Evolutionary conservation across 2,329 filamentous ascomycete species (phyloP), one percentile per base, ranked within the genome.

Genomic region (Penicillium sp.): DNA sequence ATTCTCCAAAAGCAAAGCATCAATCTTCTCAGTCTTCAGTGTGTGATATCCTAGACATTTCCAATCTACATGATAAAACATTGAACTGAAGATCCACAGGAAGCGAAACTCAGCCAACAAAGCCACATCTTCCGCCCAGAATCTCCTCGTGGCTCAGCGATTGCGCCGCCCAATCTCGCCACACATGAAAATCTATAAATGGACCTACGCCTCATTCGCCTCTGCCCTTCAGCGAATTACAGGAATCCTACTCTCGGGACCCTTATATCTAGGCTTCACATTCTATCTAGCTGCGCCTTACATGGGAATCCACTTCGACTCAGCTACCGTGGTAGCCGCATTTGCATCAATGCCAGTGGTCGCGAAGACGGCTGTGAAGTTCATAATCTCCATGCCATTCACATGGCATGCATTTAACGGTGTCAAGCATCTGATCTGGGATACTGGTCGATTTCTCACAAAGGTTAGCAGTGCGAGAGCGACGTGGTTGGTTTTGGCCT

Each of bases 171-270:
- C 92, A 70, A 82, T 94, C 64, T 84, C 90, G 28, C 91, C 91
- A 45, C 90, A 96, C 71, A 83, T 96, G 59, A 75, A 78, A 66
- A 91, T 93, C 82, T 96, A 96, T 85, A 83, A 85, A 76, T 83
- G 87, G 55, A 84, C 88, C 72, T 87, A 95, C 76, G 91, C 89
- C 63, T 95, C 86, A 84, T 86, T 89, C 72, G 80, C 81, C 61
- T 87, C 87, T 56, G 85, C 81, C 42, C 82, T 90, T 75, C 89
- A 90, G 76, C 90, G 91, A 62, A 85, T 94, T 77, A 93, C 91
- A 4, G 92, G 90, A 63, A 77, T 81, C 67, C 73, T 82, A 49
- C 81, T 94, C 61, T 86, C 85, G 48, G 89, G 87, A 61, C 77
- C 79, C 43, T 80, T 94, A 58, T 96, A 96, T 81, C 73, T 83